These are phyloP conservation scores for Candida frijolesensis DNA, from an alignment of 1,139 yeast species.

Conservation along the genomic window DNA sequence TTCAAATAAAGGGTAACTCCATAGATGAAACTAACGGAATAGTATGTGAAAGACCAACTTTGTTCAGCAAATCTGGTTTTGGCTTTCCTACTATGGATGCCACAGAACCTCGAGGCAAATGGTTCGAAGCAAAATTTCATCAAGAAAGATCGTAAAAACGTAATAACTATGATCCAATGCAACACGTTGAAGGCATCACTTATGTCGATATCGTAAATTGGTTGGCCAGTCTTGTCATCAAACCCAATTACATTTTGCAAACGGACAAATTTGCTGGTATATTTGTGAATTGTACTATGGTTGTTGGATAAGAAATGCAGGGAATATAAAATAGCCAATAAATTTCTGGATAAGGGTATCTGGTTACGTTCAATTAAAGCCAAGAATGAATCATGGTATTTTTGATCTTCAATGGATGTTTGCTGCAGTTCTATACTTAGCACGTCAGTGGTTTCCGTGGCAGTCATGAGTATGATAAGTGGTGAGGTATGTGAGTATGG, in stretches of 20 bases:
- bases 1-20: conserved; percentile 62
- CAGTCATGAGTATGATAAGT: not conserved
- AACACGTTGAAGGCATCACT: conserved; percentile 60
- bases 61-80: conserved; percentile 80
- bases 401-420: conserved; percentile 9
- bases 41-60: conserved; percentile 77
- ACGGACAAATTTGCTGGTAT: conserved; percentile 47
- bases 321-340: conserved; percentile 31
- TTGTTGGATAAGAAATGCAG: conserved; percentile 23
- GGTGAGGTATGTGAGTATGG: no score
- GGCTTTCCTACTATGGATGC: conserved; percentile 53
- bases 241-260: conserved; percentile 47
- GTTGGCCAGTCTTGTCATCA: conserved; percentile 17
- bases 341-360: conserved; percentile 33
- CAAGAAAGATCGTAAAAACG: conserved; percentile 59
- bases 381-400: conserved; percentile 26
- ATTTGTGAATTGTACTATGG: conserved; percentile 22
- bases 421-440: not conserved
- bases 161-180: conserved; percentile 57
- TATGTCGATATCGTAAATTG: conserved; percentile 53
- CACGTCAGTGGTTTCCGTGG: not conserved
- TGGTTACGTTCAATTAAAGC: conserved; percentile 44
- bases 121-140: conserved; percentile 65
- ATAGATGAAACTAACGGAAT: conserved; percentile 51
- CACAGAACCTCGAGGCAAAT: conserved; percentile 46